Evolutionary conservation across 164 flowering plant genomes (phyloP).

Genomic region (Pachysandra terminalis): DNA sequence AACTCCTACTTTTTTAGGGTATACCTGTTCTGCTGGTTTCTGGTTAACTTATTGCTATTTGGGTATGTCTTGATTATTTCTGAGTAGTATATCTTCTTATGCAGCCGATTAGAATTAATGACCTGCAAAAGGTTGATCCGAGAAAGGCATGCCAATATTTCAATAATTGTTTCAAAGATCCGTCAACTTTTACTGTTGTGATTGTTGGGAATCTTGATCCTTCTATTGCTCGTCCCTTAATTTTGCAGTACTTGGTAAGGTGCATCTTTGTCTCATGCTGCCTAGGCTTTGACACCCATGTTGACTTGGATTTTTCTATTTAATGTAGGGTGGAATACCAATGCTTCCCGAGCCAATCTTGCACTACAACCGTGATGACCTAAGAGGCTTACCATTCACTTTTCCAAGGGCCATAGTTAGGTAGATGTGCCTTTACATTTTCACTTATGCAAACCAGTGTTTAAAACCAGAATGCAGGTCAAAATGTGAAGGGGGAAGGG

Average conservation of each 20-base stretch:
- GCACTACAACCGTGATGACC: constrained; percentile 73
- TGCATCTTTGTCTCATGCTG: neutral
- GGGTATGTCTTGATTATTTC: constrained; percentile 1
- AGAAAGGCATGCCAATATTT: constrained; percentile 80
- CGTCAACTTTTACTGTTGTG: constrained; percentile 84
- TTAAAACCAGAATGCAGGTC: neutral
- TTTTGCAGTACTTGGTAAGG: constrained; percentile 83
- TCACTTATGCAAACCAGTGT: neutral
- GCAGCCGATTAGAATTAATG: constrained; percentile 76
- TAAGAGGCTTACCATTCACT: constrained; percentile 82
- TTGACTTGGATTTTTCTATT: constrained; percentile 19
- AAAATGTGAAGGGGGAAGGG: neutral
- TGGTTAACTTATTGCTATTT: neutral
- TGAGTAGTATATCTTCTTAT: constrained; percentile 13
- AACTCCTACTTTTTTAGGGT: constrained; percentile 90
- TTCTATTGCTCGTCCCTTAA: constrained; percentile 57
- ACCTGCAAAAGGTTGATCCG: constrained; percentile 79
- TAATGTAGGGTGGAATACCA: constrained; percentile 86
- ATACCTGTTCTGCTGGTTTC: constrained; percentile 18
- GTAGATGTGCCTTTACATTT: constrained; percentile 24
- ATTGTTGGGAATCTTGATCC: constrained; percentile 92
- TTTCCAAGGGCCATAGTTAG: constrained; percentile 64
- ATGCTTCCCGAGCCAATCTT: constrained; percentile 64
- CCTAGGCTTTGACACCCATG: neutral
- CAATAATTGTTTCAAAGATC: constrained; percentile 85